phyloP scores from a whole-genome alignment of 2,329 filamentous ascomycete genomes.

The Rosellinia necatrix region DNA sequence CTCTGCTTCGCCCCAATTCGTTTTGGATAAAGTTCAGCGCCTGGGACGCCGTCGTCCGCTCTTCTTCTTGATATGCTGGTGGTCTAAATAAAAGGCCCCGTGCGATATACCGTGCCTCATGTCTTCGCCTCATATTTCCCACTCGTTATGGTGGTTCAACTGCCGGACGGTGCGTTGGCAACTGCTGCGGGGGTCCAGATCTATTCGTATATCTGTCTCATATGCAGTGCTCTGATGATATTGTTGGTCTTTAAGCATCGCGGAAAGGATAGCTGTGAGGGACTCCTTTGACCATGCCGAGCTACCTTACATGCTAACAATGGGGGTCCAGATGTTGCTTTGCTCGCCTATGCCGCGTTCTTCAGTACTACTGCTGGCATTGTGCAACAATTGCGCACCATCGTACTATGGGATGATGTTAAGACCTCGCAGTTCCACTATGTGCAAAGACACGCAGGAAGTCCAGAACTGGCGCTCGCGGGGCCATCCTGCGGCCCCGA shows the following conservation, averaged over 20 bases:
- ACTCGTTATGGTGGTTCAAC: slow-evolving; percentile 44
- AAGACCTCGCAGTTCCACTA: slow-evolving; percentile 47
- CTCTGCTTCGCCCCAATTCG: neutral
- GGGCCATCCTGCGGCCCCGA: slow-evolving; percentile 49
- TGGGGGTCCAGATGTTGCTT: slow-evolving; percentile 44
- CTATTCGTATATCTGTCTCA: slow-evolving; percentile 44
- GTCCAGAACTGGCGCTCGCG: slow-evolving; percentile 49
- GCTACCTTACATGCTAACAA: slow-evolving; percentile 10
- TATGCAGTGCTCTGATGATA: slow-evolving; percentile 40
- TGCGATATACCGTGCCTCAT: slow-evolving; percentile 22
- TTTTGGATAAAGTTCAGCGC: slow-evolving; percentile 2
- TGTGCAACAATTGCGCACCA: slow-evolving; percentile 49
- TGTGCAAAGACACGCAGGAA: slow-evolving; percentile 41
- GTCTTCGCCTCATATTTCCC: slow-evolving; percentile 24
- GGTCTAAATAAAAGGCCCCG: slow-evolving; percentile 4
- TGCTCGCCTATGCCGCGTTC: slow-evolving; percentile 45
- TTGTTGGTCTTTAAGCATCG: slow-evolving; percentile 47
- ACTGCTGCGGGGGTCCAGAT: slow-evolving; percentile 42
- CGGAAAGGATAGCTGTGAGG: slow-evolving; percentile 49
- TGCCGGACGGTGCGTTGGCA: slow-evolving; percentile 43
- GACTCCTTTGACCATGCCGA: neutral
- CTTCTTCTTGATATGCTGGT: slow-evolving; percentile 7
- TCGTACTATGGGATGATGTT: slow-evolving; percentile 46
- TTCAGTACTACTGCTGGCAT: slow-evolving; percentile 47
- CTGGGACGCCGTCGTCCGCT: neutral